Evolutionary conservation across 192 early-diverging fungal species (phyloP), one percentile per base, ranked within the genome.

Genomic region (Lobulomyces angularis): DNA sequence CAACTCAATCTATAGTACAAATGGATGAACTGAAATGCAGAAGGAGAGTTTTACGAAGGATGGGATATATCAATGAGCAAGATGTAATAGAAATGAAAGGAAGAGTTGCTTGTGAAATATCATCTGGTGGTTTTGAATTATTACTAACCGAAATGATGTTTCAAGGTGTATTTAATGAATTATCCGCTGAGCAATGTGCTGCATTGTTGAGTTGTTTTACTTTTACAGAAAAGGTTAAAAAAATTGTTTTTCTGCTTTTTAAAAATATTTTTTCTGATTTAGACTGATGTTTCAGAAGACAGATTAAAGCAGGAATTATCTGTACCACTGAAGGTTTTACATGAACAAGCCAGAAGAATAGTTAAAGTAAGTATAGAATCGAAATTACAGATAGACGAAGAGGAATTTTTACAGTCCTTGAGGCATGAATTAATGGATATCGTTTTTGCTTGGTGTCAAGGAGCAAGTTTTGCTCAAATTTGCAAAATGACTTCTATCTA

Each of bases 71-170:
- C 0, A 80, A 79, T 5, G 61, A 59, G 0, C 61, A 71, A 14
- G 94, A 91, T 56, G 83, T 93, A 5, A 84, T 97, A 48, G 86
- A 91, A 43, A 80, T 95, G 67, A 97, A 97, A 62, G 94, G 94
- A 29, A 81, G 90, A 16, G 94, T 97, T 3, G 94, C 94, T 2
- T 97, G 94, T 50, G 90, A 97, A 63, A 86, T 97, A 35, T 84
- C 82, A 9, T 71, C 83, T 7, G 94, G 90, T 8, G 90, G 95
- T 62, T n/a, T n/a, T n/a, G 90, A 93, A 62, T 62, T 97, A 33
- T 48, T 95, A 43, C 67, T 97, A 47, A 93, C 90, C 0, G 94
- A 97, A 69, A 80, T 97, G 78, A 84, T 97, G 23, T 85, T 97
- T 64, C 82, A 90, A 51, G 86, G 90, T 38, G 84, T 88, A 3